Base-by-base conservation (phyloP, 1,284 basidiomycete genomes). In the Pyrrhoderma noxium region DNA sequence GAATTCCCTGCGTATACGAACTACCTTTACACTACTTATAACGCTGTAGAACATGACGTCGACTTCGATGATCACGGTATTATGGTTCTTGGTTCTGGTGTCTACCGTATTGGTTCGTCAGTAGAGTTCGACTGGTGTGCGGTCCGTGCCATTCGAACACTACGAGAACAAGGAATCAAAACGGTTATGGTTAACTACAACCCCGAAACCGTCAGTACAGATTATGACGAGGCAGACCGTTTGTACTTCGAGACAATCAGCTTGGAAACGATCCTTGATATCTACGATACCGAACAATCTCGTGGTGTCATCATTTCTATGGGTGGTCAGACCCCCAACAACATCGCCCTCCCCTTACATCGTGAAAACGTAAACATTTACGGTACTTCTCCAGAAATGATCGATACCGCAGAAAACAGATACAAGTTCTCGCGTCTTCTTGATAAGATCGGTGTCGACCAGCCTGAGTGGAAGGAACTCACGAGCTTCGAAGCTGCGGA, bases 61-160 rank as follows among this genome's bases (percentile, higher is more conserved):
- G 69, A 71, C 9, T 98, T 98, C 69, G 70, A 84, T 51, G 96
- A 99, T 64, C 80, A 89, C 56, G 95, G 95, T 61, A 85, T 97
- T 56, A 96, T 99, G 82, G 95, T 98, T 11, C 80, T 98, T 31
- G 96, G 95, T 23, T 98, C 96, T 22, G 95, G 95, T 61, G 95
- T 98, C 14, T 99, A 99, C 72, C 87, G 96, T 53, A 99, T 99
- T 61, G 95, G 96, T 34, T 97, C 93, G 1, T 97, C 93, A 1
- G 96, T 99, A 68, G 96, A 99, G 70, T 99, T 99, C 70, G 95
- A 99, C 67, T 99, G 95, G 96, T 99, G 95, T 70, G 95, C 95
- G 16, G 96, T 99, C 47, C 86, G 94, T 47, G 93, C 94, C 23
- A 97, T 98, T 68, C 77, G 95, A 58, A 98, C 95, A 1, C 76